Evolutionary conservation across 805 yeast species (phyloP).

Genomic region (Cyberlindnera bimundalis): DNA sequence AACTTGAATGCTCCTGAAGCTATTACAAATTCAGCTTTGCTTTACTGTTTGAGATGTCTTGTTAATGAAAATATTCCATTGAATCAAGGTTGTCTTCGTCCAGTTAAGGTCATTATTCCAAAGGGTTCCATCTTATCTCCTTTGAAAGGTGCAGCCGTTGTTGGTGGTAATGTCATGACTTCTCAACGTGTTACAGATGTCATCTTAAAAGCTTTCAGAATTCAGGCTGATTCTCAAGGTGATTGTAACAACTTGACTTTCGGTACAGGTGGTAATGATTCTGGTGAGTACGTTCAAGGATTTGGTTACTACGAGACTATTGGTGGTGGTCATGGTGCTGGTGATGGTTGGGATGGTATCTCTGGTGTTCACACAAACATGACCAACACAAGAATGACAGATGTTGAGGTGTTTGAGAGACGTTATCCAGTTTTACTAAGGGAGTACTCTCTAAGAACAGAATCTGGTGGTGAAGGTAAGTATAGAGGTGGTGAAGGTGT

Average conservation of each 20-base stretch:
- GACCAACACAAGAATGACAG: conserved; percentile 92
- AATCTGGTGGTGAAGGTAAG: conserved; percentile 79
- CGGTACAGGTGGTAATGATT: conserved; percentile 67
- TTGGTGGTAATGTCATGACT: conserved; percentile 93
- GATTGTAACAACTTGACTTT: conserved; percentile 93
- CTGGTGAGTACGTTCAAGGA: conserved; percentile 51
- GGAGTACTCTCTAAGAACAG: conserved; percentile 64
- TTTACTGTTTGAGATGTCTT: conserved; percentile 81
- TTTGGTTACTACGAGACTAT: conserved; percentile 94
- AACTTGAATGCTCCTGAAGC: conserved; percentile 93
- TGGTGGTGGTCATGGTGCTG: conserved; percentile 96
- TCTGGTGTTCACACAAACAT: conserved; percentile 92
- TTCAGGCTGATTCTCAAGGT: conserved; percentile 95
- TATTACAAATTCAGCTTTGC: conserved; percentile 82
- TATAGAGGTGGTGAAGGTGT: conserved; percentile 84
- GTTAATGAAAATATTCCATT: conserved; percentile 52
- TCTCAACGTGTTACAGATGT: conserved; percentile 92
- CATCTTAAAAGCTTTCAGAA: conserved; percentile 77
- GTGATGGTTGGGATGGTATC: conserved; percentile 80
- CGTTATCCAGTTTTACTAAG: conserved; percentile 79
- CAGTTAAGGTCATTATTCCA: conserved; percentile 57
- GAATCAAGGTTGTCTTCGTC: conserved; percentile 52
- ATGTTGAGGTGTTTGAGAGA: conserved; percentile 83
- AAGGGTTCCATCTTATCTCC: conserved; percentile 67
- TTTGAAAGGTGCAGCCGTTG: conserved; percentile 83